Percentiles rank a stretch among this genome's conserved stretches.
These are phyloP conservation scores for Ogataea haglerorum DNA, from an alignment of 805 yeast genomes.

Conservation along the genomic window DNA sequence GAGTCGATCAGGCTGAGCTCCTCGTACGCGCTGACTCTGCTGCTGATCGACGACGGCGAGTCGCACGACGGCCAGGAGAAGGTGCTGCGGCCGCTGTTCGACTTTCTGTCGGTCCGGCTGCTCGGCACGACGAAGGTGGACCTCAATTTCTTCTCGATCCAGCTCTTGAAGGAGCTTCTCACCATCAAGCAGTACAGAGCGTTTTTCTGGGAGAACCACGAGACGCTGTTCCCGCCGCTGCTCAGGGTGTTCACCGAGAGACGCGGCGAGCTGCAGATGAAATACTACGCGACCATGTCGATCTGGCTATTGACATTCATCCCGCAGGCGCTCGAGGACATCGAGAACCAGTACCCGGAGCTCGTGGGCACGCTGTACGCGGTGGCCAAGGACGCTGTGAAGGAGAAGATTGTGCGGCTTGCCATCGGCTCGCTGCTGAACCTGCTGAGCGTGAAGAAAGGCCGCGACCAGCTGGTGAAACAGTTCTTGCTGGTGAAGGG, in stretches of 20 bases:
- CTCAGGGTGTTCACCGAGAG: conserved; percentile 43
- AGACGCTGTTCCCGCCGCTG: conserved; percentile 46
- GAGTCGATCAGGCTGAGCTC: conserved; percentile 53
- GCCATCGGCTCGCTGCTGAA: conserved; percentile 73
- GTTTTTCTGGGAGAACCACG: conserved; percentile 45
- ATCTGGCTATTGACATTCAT: conserved; percentile 86
- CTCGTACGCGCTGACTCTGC: conserved; percentile 49
- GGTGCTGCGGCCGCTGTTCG: conserved; percentile 38
- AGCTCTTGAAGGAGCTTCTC: conserved; percentile 60
- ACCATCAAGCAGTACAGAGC: conserved; percentile 51
- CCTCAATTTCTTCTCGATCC: conserved; percentile 60
- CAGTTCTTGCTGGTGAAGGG: conserved; percentile 73
- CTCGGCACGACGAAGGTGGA: conserved; percentile 40
- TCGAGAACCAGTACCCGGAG: conserved; percentile 51
- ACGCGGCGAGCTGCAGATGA: conserved; percentile 67
- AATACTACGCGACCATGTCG: conserved; percentile 72
- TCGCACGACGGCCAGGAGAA: conserved; percentile 29
- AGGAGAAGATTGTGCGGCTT: conserved; percentile 86
- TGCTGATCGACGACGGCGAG: conserved; percentile 36
- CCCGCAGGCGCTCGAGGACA: conserved; percentile 43
- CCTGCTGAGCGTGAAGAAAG: conserved; percentile 41
- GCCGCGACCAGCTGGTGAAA: conserved; percentile 51
- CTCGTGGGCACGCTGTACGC: conserved; percentile 49
- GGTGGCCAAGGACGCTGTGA: conserved; percentile 76
- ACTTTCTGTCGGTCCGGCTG: conserved; percentile 30